These are phyloP conservation scores for Coemansia sp. DNA, from an alignment of 371 early-diverging fungal species.

Conservation along the genomic window DNA sequence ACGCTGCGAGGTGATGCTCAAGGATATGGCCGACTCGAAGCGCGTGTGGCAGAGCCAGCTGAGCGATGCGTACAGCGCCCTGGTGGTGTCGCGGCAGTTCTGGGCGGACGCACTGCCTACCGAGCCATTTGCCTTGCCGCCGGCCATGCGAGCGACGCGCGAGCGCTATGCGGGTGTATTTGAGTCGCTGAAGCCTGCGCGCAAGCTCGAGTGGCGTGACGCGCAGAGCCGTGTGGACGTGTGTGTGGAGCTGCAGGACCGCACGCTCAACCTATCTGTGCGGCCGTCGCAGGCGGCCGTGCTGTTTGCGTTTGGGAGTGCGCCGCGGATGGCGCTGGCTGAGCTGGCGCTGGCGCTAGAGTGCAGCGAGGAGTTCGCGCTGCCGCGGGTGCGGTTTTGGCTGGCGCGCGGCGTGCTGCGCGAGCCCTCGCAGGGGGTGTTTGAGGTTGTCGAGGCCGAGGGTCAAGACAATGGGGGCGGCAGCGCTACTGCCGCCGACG, in stretches of 20 bases:
- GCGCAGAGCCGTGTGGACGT: constrained; percentile 54
- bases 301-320: constrained; percentile 47
- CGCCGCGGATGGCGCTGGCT: constrained; percentile 5
- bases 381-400: constrained; percentile 36
- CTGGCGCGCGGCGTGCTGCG: constrained; percentile 34
- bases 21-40: constrained; percentile 63
- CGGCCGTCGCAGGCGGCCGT: constrained; percentile 56
- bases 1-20: constrained; percentile 66
- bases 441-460: constrained; percentile 19
- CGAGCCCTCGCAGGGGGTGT: constrained; percentile 9
- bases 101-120: constrained; percentile 45
- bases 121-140: constrained; percentile 42
- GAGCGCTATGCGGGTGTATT: constrained; percentile 47
- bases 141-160: constrained; percentile 32
- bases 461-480: neutral
- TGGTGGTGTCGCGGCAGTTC: constrained; percentile 59
- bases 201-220: constrained; percentile 54
- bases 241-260: constrained; percentile 53
- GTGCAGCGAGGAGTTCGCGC: constrained; percentile 35
- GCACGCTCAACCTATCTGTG: constrained; percentile 46
- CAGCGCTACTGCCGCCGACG: neutral
- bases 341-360: constrained; percentile 47
- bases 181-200: constrained; percentile 50
- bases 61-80: constrained; percentile 41
- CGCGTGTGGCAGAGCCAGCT: constrained; percentile 51